Evolutionary conservation across 768 basidiomycete genomes (phyloP).

Genomic region (Boletales sp.): DNA sequence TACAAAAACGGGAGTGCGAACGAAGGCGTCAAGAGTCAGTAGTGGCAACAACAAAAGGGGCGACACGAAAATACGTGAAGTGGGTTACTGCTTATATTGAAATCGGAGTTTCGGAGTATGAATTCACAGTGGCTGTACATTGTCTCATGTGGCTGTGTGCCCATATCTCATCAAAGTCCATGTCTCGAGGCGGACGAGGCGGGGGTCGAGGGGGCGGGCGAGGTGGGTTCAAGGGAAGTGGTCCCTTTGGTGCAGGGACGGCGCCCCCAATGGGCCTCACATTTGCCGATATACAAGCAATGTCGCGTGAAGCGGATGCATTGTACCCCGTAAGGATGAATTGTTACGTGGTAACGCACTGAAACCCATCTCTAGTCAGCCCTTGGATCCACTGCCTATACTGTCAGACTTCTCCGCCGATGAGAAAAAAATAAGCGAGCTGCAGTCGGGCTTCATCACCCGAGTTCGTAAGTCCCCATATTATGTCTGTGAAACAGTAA

Average conservation of each 20-base stretch:
- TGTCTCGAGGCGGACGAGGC: conserved; percentile 52
- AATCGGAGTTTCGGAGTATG: conserved; percentile 26
- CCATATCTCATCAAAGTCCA: conserved; percentile 17
- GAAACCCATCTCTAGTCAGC: conserved; percentile 37
- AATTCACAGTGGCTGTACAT: conserved; percentile 5
- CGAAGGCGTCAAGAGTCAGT: not conserved
- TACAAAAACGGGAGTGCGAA: not conserved
- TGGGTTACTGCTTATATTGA: conserved; percentile 8
- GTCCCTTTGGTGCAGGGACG: conserved; percentile 32
- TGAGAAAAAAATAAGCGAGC: conserved; percentile 61
- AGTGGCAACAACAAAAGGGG: conserved; percentile 29
- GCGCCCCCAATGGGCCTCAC: conserved; percentile 77
- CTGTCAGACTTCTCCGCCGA: conserved; percentile 62
- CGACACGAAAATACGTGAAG: conserved; percentile 13
- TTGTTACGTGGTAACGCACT: conserved; percentile 16
- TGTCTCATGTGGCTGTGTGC: conserved; percentile 9
- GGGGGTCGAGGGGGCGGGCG: conserved; percentile 54
- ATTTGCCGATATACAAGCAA: conserved; percentile 72
- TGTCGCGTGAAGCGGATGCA: conserved; percentile 72
- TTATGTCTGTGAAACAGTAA: conserved; percentile 68
- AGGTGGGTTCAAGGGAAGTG: conserved; percentile 54
- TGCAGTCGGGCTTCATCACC: conserved; percentile 63
- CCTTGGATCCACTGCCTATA: conserved; percentile 60
- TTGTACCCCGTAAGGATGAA: conserved; percentile 72
- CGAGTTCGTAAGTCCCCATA: conserved; percentile 70